Evolutionary conservation across 345 rosid genomes (phyloP).

Genomic region (Physaria fendleri): DNA sequence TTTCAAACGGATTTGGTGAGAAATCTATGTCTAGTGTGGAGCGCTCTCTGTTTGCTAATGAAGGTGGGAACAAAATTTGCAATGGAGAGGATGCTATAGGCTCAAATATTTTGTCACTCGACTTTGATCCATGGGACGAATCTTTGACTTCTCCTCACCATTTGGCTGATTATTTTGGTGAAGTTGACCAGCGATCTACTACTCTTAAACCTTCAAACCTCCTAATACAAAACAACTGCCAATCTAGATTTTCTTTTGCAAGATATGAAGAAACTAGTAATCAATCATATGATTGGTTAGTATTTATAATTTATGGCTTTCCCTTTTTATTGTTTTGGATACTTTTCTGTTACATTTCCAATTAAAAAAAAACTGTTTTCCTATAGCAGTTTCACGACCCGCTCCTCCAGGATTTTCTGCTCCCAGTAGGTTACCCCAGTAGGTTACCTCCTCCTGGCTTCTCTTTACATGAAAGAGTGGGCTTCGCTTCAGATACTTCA

Average conservation of each 20-base stretch:
- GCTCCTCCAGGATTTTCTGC: conserved; percentile 93
- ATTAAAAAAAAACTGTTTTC: background rate
- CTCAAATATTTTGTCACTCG: conserved; percentile 69
- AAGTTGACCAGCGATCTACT: conserved; percentile 45
- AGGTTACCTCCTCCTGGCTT: conserved; percentile 98
- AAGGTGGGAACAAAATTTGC: conserved; percentile 28
- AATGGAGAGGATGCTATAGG: conserved; percentile 50
- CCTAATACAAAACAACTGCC: conserved; percentile 59
- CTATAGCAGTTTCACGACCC: conserved; percentile 50
- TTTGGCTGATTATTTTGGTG: conserved; percentile 53
- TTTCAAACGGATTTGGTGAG: conserved; percentile 47
- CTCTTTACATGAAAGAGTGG: conserved; percentile 65
- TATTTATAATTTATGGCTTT: conserved; percentile 1
- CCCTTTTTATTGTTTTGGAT: background rate
- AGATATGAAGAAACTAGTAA: conserved; percentile 60
- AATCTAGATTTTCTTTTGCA: conserved; percentile 93
- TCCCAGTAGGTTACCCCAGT: too few relatives aligned
- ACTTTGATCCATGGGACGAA: conserved; percentile 72
- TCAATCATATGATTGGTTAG: conserved; percentile 56
- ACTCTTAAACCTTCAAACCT: conserved; percentile 44
- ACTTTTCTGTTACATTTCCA: background rate
- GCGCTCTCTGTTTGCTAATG: conserved; percentile 37
- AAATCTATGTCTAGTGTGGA: conserved; percentile 33
- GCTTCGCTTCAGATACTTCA: conserved; percentile 44
- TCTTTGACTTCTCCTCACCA: conserved; percentile 52